Conservation (phyloP, 1,139 yeast genomes). For the Sugiyamaella paludigena region DNA sequence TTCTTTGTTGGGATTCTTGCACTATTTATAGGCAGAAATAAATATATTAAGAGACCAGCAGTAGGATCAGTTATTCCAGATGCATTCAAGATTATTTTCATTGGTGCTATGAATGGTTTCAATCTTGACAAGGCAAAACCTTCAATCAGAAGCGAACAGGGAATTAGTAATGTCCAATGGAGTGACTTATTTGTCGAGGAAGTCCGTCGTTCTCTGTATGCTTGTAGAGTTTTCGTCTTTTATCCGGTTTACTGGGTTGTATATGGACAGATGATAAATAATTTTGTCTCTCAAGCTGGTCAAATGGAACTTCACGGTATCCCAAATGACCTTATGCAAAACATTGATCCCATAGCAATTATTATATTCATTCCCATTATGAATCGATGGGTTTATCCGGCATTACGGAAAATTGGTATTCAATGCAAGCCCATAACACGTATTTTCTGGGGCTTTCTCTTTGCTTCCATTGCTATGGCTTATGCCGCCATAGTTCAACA, state of each 20-base stretch:
- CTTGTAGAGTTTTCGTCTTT: slow-evolving; percentile 61
- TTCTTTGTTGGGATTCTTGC: slow-evolving; percentile 61
- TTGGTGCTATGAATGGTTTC: slow-evolving; percentile 51
- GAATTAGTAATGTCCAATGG: slow-evolving; percentile 52
- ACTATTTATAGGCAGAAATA: slow-evolving; percentile 54
- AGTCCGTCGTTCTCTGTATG: slow-evolving; percentile 54
- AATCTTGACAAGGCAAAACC: slow-evolving; percentile 57
- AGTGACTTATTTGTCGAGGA: slow-evolving; percentile 61
- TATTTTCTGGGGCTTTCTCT: slow-evolving; percentile 71
- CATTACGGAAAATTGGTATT: slow-evolving; percentile 48
- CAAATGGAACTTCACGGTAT: slow-evolving; percentile 61
- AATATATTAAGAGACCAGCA: slow-evolving; percentile 60
- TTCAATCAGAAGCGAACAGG: slow-evolving; percentile 40
- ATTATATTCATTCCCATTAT: slow-evolving; percentile 61
- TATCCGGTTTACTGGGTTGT: slow-evolving; percentile 68
- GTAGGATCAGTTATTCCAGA: slow-evolving; percentile 60
- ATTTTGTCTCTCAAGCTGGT: slow-evolving; percentile 64
- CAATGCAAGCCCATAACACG: slow-evolving; percentile 57
- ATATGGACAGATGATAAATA: slow-evolving; percentile 65
- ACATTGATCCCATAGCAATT: slow-evolving; percentile 59
- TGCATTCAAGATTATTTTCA: slow-evolving; percentile 49
- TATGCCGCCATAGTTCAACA: slow-evolving; percentile 82
- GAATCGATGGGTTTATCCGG: slow-evolving; percentile 55
- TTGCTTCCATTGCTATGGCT: slow-evolving; percentile 67
- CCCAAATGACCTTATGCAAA: slow-evolving; percentile 66